Evolutionary conservation across 176 grass and related monocot species (phyloP).

Genomic region (Guadua angustifolia): DNA sequence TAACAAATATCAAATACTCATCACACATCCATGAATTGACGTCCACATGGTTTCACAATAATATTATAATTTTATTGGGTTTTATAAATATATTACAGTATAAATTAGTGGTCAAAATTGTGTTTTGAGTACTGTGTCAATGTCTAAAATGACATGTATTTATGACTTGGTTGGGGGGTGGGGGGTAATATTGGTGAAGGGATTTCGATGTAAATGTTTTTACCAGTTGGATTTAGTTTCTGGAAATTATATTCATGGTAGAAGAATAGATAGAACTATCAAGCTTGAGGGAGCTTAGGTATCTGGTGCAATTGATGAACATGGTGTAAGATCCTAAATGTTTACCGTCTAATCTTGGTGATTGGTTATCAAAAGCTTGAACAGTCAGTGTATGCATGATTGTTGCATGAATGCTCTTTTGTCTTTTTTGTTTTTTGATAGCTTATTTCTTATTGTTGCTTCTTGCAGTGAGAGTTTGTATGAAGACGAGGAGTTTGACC

Average conservation of each 20-base stretch:
- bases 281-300: too few species aligned
- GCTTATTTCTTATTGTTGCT: constrained; percentile 8
- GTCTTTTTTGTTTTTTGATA: background rate
- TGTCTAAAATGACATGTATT: too few species aligned
- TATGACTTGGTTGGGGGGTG: too few species aligned
- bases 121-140: too few species aligned
- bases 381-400: background rate
- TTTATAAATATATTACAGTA: too few species aligned
- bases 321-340: too few species aligned
- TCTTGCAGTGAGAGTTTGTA: constrained; percentile 74
- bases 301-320: background rate
- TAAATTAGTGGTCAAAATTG: too few species aligned
- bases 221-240: constrained; percentile 3
- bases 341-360: background rate
- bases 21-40: too few species aligned
- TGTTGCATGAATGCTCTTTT: background rate
- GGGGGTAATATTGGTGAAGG: background rate
- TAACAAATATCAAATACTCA: too few species aligned
- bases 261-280: background rate
- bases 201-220: constrained; percentile 11
- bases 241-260: background rate
- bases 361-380: background rate
- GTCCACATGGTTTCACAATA: too few species aligned
- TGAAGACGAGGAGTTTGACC: constrained; percentile 43
- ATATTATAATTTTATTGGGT: too few species aligned